These are phyloP conservation scores for Macrocybe gigantea DNA, from an alignment of 768 basidiomycete species.

Conservation along the genomic window DNA sequence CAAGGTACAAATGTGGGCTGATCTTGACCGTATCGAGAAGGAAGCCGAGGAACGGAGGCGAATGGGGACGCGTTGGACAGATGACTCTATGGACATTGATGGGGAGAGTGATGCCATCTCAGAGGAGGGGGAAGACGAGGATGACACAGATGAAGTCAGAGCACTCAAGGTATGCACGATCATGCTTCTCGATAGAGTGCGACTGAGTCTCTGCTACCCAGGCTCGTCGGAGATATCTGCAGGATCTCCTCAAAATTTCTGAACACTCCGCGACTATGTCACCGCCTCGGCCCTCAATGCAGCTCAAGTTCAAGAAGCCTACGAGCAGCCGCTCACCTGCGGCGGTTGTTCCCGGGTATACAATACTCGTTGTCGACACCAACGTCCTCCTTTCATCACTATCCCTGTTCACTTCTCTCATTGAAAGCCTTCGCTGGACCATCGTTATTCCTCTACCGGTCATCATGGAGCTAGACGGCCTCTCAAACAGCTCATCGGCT, in stretches of 20 bases:
- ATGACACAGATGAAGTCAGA: slow-evolving; percentile 67
- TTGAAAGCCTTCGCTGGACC: slow-evolving; percentile 83
- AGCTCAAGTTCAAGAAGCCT: slow-evolving; percentile 18
- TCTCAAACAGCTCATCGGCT: slow-evolving; percentile 50
- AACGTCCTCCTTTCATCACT: slow-evolving; percentile 90
- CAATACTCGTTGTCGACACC: slow-evolving; percentile 88
- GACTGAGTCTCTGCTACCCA: slow-evolving; percentile 23
- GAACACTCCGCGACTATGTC: slow-evolving; percentile 24
- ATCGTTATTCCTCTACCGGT: slow-evolving; percentile 90
- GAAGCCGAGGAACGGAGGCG: slow-evolving; percentile 66
- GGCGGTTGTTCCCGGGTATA: slow-evolving; percentile 76
- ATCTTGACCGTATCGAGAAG: slow-evolving; percentile 60
- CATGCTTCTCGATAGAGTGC: slow-evolving; percentile 3
- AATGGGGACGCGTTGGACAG: slow-evolving; percentile 55
- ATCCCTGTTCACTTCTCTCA: slow-evolving; percentile 60
- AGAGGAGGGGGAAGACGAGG: slow-evolving; percentile 55
- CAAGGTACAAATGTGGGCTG: slow-evolving; percentile 66
- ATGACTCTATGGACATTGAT: slow-evolving; percentile 72
- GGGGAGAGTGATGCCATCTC: slow-evolving; percentile 35
- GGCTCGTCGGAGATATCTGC: slow-evolving; percentile 73
- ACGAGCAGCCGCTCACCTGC: slow-evolving; percentile 32
- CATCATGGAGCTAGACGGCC: slow-evolving; percentile 96
- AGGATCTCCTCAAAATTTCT: slow-evolving; percentile 52
- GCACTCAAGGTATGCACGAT: slow-evolving; percentile 63
- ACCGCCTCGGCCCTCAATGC: slow-evolving; percentile 21